Evolutionary conservation across 75 land plant genomes (phyloP), one percentile per base, ranked within the genome.

Genomic region (Ceratopteris richardii): DNA sequence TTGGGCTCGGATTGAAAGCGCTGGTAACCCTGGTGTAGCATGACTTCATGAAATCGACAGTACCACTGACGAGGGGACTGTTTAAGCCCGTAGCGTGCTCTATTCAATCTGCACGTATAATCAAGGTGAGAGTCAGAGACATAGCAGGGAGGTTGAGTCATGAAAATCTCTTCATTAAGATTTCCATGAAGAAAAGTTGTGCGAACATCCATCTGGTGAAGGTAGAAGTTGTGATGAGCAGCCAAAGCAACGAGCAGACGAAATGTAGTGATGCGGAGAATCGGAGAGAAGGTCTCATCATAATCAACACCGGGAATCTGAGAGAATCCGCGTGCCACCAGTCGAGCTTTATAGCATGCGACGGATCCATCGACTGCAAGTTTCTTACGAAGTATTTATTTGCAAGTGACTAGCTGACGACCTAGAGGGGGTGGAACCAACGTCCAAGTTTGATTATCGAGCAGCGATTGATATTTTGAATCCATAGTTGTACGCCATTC

Each of bases 401-500:
- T 66, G 56, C 59, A 1, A 57, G 41, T 41, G 1, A 47, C 50
- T 2, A 20, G 5, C 44, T 61, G 17, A 29, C 25, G 30, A 29
- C 9, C 24, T 54, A 29, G 11, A 13, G 60, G 58, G 20, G 19
- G 28, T 30, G 26, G 12, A 25, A 47, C 57, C 26, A 24, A 13
- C 0, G 17, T 0, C 56, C 43, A 52, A 12, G 29, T 53, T 13
- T 25, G 56, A 52, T 54, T 52, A 24, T 39, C 21, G 31, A 42
- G 52, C n/a, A 66, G 46, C 21, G 68, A 41, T 43, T 66, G 27
- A 17, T 55, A 55, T 39, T 66, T 58, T 1, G 30, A 13, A 1
- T 66, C 50, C 68, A 57, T 66, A 5, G 68, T 50, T 14, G 40
- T 2, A 23, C 50, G 12, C 68, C 68, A 66, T 6, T 39, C 3